These are phyloP conservation scores for Paraconiothyrium brasiliense DNA, from an alignment of 2,329 filamentous ascomycete genomes.

Conservation along the genomic window DNA sequence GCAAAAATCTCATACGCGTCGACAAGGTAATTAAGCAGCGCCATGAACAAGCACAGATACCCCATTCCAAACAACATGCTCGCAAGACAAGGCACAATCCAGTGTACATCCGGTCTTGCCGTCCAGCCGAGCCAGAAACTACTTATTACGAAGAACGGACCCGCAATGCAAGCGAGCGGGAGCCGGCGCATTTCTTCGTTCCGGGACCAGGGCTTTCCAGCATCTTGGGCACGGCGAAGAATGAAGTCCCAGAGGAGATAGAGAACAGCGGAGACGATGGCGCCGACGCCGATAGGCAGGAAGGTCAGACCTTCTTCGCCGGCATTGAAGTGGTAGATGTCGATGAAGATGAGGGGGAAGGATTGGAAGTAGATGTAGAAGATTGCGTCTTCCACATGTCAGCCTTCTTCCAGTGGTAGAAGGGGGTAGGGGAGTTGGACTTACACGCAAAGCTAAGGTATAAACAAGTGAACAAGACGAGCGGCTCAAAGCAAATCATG, in stretches of 20 bases:
- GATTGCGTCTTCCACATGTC: constrained; percentile 53
- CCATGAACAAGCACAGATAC: constrained; percentile 61
- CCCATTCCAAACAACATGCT: constrained; percentile 57
- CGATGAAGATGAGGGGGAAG: constrained; percentile 72
- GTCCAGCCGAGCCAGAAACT: constrained; percentile 58
- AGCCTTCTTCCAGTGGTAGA: neutral
- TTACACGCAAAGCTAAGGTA: constrained; percentile 70
- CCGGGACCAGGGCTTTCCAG: constrained; percentile 64
- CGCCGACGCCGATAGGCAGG: constrained; percentile 73
- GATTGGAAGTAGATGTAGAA: constrained; percentile 81
- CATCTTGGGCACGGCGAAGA: constrained; percentile 61
- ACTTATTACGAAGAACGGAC: constrained; percentile 63
- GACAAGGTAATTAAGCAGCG: constrained; percentile 68
- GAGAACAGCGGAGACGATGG: constrained; percentile 65
- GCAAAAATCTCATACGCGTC: constrained; percentile 78
- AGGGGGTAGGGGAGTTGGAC: constrained; percentile 17
- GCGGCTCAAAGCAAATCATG: constrained; percentile 78
- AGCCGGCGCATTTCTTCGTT: constrained; percentile 74
- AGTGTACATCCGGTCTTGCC: constrained; percentile 49
- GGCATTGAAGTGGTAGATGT: constrained; percentile 69
- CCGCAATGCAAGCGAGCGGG: constrained; percentile 75
- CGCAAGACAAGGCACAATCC: constrained; percentile 55
- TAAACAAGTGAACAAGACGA: constrained; percentile 76
- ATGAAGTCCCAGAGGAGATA: constrained; percentile 73
- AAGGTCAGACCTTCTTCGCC: constrained; percentile 74